A percentile compares a stretch with the other conserved stretches of the same genome.
Conservation (phyloP, 2,329 filamentous ascomycete genomes). For the Fusarium aywerte region DNA sequence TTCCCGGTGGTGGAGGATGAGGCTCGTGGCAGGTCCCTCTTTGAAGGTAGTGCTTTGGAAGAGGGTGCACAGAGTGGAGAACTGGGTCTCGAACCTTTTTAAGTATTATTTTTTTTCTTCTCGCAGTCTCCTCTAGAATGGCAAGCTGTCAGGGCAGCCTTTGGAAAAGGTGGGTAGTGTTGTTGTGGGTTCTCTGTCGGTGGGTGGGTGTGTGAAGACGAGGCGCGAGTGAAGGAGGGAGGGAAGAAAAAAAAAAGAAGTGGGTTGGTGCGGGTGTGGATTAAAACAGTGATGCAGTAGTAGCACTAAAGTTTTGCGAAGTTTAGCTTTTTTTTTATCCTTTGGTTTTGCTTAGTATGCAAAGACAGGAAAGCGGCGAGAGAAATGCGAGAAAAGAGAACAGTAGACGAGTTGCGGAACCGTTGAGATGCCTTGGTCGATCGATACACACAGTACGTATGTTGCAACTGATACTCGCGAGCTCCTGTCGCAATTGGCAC, state of each 20-base stretch:
- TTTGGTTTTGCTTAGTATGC: constrained; percentile 35
- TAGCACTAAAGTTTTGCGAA: constrained; percentile 29
- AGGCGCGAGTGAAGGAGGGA: constrained; percentile 42
- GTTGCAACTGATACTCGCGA: constrained; percentile 31
- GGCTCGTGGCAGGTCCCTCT: constrained; percentile 54
- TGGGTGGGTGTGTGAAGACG: constrained; percentile 40
- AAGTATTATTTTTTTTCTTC: constrained; percentile 48
- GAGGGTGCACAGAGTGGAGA: constrained; percentile 59
- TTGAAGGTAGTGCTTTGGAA: constrained; percentile 58
- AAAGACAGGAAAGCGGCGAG: constrained; percentile 26
- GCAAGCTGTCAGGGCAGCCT: constrained; percentile 46
- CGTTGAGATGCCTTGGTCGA: constrained; percentile 40
- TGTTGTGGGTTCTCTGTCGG: constrained; percentile 36
- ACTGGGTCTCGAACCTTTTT: constrained; percentile 58
- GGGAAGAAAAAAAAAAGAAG: constrained; percentile 38
- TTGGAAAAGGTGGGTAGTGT: constrained; percentile 46
- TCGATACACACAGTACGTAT: constrained; percentile 38
- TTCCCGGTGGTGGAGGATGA: constrained; percentile 55
- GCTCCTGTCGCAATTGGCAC: constrained; percentile 31
- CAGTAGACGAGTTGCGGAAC: constrained; percentile 34
- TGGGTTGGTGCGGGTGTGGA: constrained; percentile 41
- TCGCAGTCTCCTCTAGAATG: constrained; percentile 30
- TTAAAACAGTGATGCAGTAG: constrained; percentile 33
- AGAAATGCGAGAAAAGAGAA: constrained; percentile 16
- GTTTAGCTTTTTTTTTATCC: not conserved